Evolutionary conservation across 1,139 yeast genomes (phyloP), one percentile per base, ranked within the genome.

Genomic region (Magnusiomyces suaveolens): DNA sequence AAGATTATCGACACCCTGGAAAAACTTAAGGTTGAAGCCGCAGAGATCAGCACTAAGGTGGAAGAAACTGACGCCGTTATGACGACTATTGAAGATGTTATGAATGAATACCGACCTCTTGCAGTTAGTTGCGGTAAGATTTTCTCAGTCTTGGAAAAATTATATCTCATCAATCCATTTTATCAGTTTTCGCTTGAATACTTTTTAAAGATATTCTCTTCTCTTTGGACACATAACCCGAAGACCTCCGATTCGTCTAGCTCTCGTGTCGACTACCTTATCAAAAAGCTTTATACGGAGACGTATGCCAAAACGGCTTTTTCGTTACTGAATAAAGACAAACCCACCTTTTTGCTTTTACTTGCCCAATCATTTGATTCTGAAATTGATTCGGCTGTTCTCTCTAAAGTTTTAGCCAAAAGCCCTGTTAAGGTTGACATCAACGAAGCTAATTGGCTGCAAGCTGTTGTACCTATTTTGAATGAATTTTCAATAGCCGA

Each of bases 1-100:
- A 72, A 69, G 0, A 71, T 89, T 2, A 68, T 87, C 25, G 71
- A 74, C 6, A 79, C 84, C 0, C 71, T 90, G 53, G 94, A 86
- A 62, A 67, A 64, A 1, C 70, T 90, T 53, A 90, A 90, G 64
- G 61, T 66, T 0, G 92, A 88, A 60, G 75, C 95, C 0, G 64
- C 63, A 1, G 77, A 77, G 14, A 75, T 87, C 20, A 78, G 78
- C 52, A 58, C 59, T 2, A 83, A 84, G 63, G 75, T 85, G 56
- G 62, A 62, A 2, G 83, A 82, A 56, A 78, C 89, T 0, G 73
- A 74, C 2, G 66, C 67, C 2, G 78, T 86, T 3, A 77, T 85
- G 75, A 66, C 64, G 1, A 73, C 77, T 1, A 80, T 87, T 16
- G 82, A 80, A 14, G 67, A 69, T 16, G 70, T 77, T 16, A 70